Evolutionary conservation across 345 rosid genomes (phyloP).

Genomic region (Pseudoturritis turrita): DNA sequence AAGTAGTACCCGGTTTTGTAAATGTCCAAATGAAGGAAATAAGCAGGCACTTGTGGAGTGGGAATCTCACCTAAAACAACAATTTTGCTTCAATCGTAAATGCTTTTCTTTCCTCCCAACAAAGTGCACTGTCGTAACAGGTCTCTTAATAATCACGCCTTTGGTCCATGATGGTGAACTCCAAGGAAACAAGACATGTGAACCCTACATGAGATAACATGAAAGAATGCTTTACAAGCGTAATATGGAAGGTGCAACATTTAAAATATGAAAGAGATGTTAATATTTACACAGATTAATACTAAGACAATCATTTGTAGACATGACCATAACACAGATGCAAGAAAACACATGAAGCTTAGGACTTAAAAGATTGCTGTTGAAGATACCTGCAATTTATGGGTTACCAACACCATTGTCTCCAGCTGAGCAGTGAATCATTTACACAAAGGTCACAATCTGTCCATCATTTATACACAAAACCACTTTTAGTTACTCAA

Average conservation of each 20-base stretch:
- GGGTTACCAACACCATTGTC: slow-evolving; percentile 87
- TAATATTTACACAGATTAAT: not conserved
- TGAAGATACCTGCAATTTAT: slow-evolving; percentile 70
- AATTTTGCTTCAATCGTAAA: slow-evolving; percentile 36
- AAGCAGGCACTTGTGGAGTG: slow-evolving; percentile 2
- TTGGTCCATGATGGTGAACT: slow-evolving; percentile 58
- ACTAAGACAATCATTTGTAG: not conserved
- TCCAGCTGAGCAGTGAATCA: slow-evolving; percentile 52
- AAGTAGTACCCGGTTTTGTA: not conserved
- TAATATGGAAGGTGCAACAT: not conserved
- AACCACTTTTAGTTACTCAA: slow-evolving; percentile 1
- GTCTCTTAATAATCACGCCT: slow-evolving; percentile 43
- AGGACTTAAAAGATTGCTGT: not conserved
- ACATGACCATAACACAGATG: not conserved
- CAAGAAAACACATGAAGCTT: not conserved
- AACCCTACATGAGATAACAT: slow-evolving; percentile 50
- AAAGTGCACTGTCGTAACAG: slow-evolving; percentile 37
- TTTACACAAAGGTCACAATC: slow-evolving; percentile 47
- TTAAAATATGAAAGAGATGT: not conserved
- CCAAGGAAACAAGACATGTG: slow-evolving; percentile 48
- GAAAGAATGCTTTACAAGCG: not conserved
- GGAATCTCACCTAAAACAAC: slow-evolving; percentile 46
- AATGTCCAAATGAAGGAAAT: not conserved
- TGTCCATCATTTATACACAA: slow-evolving; percentile 25
- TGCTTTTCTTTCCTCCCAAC: slow-evolving; percentile 45